Conservation (phyloP, 352 stramenopile species). For the Globisporangium parvum region DNA sequence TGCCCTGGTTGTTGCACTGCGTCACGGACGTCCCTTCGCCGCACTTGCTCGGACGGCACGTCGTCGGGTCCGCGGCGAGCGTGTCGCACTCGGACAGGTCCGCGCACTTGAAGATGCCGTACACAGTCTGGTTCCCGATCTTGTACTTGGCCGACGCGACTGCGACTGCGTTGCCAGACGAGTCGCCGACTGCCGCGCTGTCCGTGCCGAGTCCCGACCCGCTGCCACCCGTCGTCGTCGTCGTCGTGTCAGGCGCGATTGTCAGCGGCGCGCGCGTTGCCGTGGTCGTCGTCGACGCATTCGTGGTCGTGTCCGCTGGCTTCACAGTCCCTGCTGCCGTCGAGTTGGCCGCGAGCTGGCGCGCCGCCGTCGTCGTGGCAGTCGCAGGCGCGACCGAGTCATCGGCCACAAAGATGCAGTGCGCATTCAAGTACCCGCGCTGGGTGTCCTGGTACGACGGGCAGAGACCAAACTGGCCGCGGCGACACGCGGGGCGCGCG, state of each 20-base stretch:
- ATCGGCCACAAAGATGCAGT: conserved; percentile 78
- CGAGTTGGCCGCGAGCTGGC: not conserved
- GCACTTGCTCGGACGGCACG: conserved; percentile 27
- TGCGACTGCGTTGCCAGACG: conserved; percentile 10
- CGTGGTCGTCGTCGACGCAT: conserved; percentile 7
- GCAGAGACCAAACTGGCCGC: conserved; percentile 57
- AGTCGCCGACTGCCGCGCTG: conserved; percentile 15
- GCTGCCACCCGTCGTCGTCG: conserved; percentile 2
- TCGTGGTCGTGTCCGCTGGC: conserved; percentile 1
- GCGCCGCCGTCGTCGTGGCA: not conserved
- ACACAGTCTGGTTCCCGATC: conserved; percentile 49
- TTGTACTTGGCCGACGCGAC: conserved; percentile 35
- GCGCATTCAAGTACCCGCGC: conserved; percentile 72
- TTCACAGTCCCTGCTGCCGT: conserved; percentile 4
- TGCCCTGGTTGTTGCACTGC: conserved; percentile 66
- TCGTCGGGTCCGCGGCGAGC: conserved; percentile 26
- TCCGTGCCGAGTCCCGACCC: not conserved
- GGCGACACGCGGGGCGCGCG: conserved; percentile 58
- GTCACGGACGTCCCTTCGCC: conserved; percentile 17
- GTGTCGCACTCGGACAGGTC: conserved; percentile 37
- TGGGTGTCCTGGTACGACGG: conserved; percentile 75
- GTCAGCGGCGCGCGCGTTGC: conserved; percentile 4
- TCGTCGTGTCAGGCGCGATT: not conserved
- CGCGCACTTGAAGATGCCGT: conserved; percentile 45
- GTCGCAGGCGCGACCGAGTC: conserved; percentile 24